Percentiles rank a stretch among this genome's conserved stretches.
These are phyloP conservation scores for Amanita fuliginea DNA, from an alignment of 768 basidiomycete species.

Conservation along the genomic window DNA sequence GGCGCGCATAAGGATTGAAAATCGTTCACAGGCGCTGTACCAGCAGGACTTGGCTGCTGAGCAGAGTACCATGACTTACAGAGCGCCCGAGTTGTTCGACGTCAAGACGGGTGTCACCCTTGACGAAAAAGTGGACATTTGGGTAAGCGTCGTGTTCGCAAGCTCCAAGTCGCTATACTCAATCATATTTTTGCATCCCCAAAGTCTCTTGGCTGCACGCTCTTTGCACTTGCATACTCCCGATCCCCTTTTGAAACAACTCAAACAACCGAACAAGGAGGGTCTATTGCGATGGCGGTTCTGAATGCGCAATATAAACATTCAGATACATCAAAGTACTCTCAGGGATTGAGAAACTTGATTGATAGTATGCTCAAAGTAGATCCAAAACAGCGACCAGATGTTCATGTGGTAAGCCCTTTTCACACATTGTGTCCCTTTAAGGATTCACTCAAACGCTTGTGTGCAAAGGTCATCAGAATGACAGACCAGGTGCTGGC, in stretches of 20 bases:
- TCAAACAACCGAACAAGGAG: conserved; percentile 88
- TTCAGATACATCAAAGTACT: conserved; percentile 68
- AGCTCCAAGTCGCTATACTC: neutral
- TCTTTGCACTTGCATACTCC: conserved; percentile 90
- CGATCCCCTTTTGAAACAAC: conserved; percentile 94
- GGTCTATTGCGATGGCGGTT: conserved; percentile 96
- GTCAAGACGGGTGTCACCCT: conserved; percentile 82
- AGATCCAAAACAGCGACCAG: conserved; percentile 73
- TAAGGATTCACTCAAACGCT: neutral
- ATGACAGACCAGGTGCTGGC: conserved; percentile 49
- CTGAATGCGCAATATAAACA: conserved; percentile 89
- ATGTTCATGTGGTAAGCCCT: conserved; percentile 67
- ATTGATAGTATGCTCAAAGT: conserved; percentile 81
- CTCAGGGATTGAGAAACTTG: conserved; percentile 69
- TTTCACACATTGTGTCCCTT: neutral
- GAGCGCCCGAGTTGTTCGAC: conserved; percentile 96
- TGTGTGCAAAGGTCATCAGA: conserved; percentile 42
- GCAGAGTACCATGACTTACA: conserved; percentile 97
- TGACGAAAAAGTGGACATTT: conserved; percentile 95
- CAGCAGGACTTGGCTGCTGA: conserved; percentile 98
- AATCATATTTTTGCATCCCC: neutral
- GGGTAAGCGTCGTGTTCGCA: conserved; percentile 44
- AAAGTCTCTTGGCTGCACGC: conserved; percentile 90
- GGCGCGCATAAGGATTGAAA: conserved; percentile 75
- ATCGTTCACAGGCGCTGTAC: conserved; percentile 74